Percentiles rank a stretch among this genome's conserved stretches.
Evolutionary conservation across 2,329 filamentous ascomycete species (phyloP).

Genomic region (Elsinoe necatrix): DNA sequence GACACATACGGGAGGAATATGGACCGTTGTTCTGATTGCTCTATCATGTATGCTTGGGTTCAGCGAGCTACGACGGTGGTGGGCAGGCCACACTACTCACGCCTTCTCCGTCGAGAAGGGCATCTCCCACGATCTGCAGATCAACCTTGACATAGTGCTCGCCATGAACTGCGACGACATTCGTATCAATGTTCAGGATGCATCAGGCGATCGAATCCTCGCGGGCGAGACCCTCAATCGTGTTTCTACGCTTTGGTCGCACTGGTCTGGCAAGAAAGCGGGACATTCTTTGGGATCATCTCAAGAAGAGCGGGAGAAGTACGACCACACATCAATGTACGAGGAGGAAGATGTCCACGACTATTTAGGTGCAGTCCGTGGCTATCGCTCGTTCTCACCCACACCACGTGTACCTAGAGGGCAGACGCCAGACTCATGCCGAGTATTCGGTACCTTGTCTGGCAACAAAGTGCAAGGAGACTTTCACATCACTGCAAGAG

Average conservation of each 20-base stretch:
- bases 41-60: constrained; percentile 68
- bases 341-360: constrained; percentile 83
- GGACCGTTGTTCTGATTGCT: constrained; percentile 74
- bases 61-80: constrained; percentile 75
- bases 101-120: constrained; percentile 92
- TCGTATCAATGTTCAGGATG: constrained; percentile 97
- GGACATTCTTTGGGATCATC: constrained; percentile 44
- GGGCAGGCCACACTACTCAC: constrained; percentile 73
- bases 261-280: constrained; percentile 72
- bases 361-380: constrained; percentile 65
- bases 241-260: constrained; percentile 70
- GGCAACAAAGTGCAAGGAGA: constrained; percentile 97
- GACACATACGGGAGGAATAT: constrained; percentile 81
- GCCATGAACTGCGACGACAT: constrained; percentile 79
- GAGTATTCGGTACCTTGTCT: constrained; percentile 81
- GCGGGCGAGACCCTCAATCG: constrained; percentile 65
- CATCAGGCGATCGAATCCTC: constrained; percentile 81
- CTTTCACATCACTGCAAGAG: constrained; percentile 92
- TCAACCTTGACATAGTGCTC: constrained; percentile 92
- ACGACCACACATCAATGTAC: constrained; percentile 38
- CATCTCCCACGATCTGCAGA: constrained; percentile 75
- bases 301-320: constrained; percentile 48
- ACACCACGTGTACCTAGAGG: constrained; percentile 56
- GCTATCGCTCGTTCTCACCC: constrained; percentile 59
- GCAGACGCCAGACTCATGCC: constrained; percentile 60